Percentiles rank a stretch among this genome's conserved stretches.
These are phyloP conservation scores for Cordyceps sp. DNA, from an alignment of 2,329 filamentous ascomycete species.

Conservation along the genomic window DNA sequence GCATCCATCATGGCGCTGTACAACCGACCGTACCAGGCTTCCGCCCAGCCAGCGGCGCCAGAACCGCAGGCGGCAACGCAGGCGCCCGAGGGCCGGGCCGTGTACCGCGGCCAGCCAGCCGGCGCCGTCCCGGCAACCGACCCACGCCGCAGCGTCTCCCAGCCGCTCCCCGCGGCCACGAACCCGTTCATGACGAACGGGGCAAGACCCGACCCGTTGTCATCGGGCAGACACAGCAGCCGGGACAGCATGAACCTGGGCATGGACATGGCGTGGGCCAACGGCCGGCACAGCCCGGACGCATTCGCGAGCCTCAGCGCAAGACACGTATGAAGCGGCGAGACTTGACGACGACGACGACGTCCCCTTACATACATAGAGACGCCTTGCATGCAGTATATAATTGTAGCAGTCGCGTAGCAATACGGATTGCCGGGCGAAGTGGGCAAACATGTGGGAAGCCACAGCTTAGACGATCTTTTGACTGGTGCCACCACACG, in stretches of 20 bases:
- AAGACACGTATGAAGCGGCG: constrained; percentile 31
- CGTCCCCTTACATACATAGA: no score
- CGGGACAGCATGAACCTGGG: constrained; percentile 56
- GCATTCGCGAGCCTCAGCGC: constrained; percentile 64
- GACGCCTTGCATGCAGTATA: no score
- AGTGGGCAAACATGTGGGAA: no score
- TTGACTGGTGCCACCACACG: no score
- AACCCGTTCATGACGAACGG: constrained; percentile 38
- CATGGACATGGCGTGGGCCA: constrained; percentile 46
- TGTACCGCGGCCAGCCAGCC: constrained; percentile 8
- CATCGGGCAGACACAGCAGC: constrained; percentile 31
- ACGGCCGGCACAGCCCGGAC: constrained; percentile 62
- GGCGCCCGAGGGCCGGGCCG: constrained; percentile 13
- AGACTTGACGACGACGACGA: constrained; percentile 11
- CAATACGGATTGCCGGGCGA: no score
- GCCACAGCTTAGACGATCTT: no score
- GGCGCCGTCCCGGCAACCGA: constrained; percentile 8
- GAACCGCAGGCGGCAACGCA: constrained; percentile 10
- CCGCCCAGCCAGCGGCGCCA: constrained; percentile 18
- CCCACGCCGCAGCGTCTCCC: constrained; percentile 13
- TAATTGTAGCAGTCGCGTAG: no score
- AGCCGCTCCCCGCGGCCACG: constrained; percentile 24
- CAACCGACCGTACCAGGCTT: constrained; percentile 38
- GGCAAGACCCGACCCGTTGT: constrained; percentile 24
- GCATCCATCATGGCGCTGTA: constrained; percentile 63